These are phyloP conservation scores for Purshia tridentata DNA, from an alignment of 306 rosid species.

Conservation along the genomic window DNA sequence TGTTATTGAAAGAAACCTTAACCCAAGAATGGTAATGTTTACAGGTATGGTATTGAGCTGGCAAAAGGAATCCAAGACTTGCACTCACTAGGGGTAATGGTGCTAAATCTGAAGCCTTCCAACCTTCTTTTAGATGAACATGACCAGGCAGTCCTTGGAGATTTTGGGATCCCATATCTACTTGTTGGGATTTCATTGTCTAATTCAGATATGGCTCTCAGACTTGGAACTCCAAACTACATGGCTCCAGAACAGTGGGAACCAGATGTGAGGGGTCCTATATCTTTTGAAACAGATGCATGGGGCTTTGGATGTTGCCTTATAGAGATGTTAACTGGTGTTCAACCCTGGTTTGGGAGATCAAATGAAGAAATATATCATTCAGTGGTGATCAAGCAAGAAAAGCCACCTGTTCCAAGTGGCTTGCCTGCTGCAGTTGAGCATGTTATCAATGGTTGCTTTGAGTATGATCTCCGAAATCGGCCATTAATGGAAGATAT, in stretches of 20 bases:
- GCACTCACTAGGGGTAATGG: conserved; percentile 60
- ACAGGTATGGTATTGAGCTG: conserved; percentile 73
- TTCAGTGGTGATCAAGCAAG: conserved; percentile 60
- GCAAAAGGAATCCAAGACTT: conserved; percentile 64
- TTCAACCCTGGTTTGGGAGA: conserved; percentile 76
- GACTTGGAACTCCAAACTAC: conserved; percentile 85
- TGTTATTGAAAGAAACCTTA: background rate
- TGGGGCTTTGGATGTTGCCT: conserved; percentile 89
- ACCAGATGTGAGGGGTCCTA: conserved; percentile 76
- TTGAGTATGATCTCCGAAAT: conserved; percentile 75
- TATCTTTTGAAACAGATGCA: conserved; percentile 72
- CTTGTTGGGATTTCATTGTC: conserved; percentile 55
- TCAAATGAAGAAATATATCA: conserved; percentile 51
- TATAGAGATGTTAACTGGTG: conserved; percentile 81
- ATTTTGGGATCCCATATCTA: conserved; percentile 66
- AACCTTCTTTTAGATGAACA: conserved; percentile 62
- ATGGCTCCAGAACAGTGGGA: conserved; percentile 96
- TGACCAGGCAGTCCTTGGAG: conserved; percentile 64
- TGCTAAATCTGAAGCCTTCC: conserved; percentile 72
- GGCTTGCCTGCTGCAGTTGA: conserved; percentile 72
- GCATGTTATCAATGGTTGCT: conserved; percentile 61
- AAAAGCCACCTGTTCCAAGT: conserved; percentile 62
- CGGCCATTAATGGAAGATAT: conserved; percentile 69
- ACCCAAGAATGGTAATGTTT: conserved; percentile 21
- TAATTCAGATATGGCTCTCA: conserved; percentile 50